Conservation (phyloP, 1,139 yeast genomes). For the Yamadazyma oceani region DNA sequence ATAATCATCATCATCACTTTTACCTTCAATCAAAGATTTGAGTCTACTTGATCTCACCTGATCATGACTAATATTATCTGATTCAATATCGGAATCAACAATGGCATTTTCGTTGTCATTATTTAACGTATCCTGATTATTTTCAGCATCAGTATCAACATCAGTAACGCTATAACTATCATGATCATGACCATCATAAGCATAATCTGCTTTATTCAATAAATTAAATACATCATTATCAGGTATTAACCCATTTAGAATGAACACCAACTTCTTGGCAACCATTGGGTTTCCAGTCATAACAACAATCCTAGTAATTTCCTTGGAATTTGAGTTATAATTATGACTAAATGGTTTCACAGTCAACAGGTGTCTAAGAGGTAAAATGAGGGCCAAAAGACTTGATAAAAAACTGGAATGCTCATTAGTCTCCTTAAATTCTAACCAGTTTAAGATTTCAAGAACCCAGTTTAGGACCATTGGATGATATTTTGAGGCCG, state of each 20-base stretch:
- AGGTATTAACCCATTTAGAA: slow-evolving; percentile 51
- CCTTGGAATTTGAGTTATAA: slow-evolving; percentile 20
- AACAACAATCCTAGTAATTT: slow-evolving; percentile 49
- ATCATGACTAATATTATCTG: background rate
- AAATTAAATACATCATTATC: slow-evolving; percentile 17
- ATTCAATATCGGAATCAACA: slow-evolving; percentile 4
- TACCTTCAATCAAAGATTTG: background rate
- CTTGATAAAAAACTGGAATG: slow-evolving; percentile 40
- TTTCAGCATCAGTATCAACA: background rate
- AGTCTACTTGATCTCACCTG: background rate
- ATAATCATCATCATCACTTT: slow-evolving; percentile 4
- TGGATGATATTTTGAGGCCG: slow-evolving; percentile 17
- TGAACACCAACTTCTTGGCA: slow-evolving; percentile 58
- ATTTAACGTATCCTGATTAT: background rate
- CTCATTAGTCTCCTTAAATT: slow-evolving; percentile 53
- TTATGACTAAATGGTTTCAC: slow-evolving; percentile 30
- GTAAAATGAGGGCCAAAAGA: slow-evolving; percentile 44
- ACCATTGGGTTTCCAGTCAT: slow-evolving; percentile 63
- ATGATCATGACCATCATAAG: background rate
- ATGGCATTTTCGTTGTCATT: slow-evolving; percentile 3
- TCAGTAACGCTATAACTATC: background rate
- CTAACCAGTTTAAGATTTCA: slow-evolving; percentile 61
- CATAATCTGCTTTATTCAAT: slow-evolving; percentile 3
- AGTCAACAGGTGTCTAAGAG: slow-evolving; percentile 36
- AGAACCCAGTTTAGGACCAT: slow-evolving; percentile 53